Conservation (phyloP, 306 rosid species). For the Oxytropis ochrocephala region DNA sequence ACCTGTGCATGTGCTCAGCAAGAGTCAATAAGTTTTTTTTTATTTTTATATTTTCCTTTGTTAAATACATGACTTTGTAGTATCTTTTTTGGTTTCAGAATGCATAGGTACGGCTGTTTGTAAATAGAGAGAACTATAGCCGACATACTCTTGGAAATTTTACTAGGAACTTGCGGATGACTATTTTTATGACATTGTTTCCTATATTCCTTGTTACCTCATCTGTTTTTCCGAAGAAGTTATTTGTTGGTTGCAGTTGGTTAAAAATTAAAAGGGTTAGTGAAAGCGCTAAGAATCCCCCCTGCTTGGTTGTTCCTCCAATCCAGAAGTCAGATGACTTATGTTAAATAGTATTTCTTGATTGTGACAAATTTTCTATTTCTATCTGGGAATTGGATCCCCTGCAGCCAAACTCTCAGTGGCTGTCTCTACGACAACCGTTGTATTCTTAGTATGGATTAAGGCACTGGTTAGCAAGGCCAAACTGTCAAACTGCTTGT, state of each 20-base stretch:
- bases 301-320: too few species aligned
- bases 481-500: too few species aligned
- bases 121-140: conserved; percentile 65
- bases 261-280: not conserved
- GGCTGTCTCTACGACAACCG: too few species aligned
- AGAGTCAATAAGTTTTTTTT: conserved; percentile 32
- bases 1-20: conserved; percentile 42
- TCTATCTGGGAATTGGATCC: too few species aligned
- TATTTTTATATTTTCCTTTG: not conserved
- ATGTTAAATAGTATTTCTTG: too few species aligned
- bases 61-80: conserved; percentile 16
- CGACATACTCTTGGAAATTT: conserved; percentile 38
- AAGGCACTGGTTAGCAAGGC: too few species aligned
- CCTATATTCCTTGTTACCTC: conserved; percentile 18
- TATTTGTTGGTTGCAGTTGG: not conserved
- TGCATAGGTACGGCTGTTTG: conserved; percentile 56
- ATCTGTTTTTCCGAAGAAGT: not conserved
- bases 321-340: too few species aligned
- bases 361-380: too few species aligned
- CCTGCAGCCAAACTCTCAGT: too few species aligned
- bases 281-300: too few species aligned
- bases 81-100: conserved; percentile 22
- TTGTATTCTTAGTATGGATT: too few species aligned
- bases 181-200: conserved; percentile 28
- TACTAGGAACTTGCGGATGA: conserved; percentile 38